Evolutionary conservation across 2,329 filamentous ascomycete species (phyloP), one percentile per base, ranked within the genome.

Genomic region (Exophiala aquamarina): DNA sequence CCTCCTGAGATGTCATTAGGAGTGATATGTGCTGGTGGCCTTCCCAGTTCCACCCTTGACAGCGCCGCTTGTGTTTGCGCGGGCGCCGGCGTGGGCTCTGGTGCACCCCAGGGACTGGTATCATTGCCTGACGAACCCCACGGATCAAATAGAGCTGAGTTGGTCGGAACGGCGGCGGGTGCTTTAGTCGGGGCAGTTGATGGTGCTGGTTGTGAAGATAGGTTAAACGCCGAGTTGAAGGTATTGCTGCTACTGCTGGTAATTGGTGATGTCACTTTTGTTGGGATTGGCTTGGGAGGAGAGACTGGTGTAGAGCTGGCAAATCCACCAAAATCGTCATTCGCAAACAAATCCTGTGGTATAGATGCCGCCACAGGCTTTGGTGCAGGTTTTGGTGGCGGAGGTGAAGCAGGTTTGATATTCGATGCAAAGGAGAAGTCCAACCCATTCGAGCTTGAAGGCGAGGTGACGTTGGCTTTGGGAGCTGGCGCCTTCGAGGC

Each of bases 151-250:
- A 71, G 69, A 42, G 68, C 62, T 3, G 64, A 61, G 37, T 54
- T 61, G 41, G 57, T 54, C 20, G 62, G 52, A 9, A 59, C 57
- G 3, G 67, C 55, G 33, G 66, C 50, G 36, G 66, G 54, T 8
- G 67, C 58, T 68, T 54, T 62, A 67, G 46, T 55, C 67, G 41
- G 49, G 57, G 55, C 29, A 57, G 56, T 33, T 52, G 59, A 59
- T 2, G 76, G 63, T 11, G 72, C 57, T 61, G 69, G 63, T 65
- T 77, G 62, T 55, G 70, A 62, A 2, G 87, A 89, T 6, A 95
- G 80, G 63, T 95, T 95, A 70, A 96, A 96, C 4, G 89, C 84
- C 2, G 88, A 93, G 62, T 69, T 77, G 20, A 77, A 65, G 6
- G 23, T 26, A 11, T 26, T 26, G 15, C 71, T 67, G 17, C 26